Base-by-base conservation (phyloP, 148 eudicot species). In the Rhododendron molle region DNA sequence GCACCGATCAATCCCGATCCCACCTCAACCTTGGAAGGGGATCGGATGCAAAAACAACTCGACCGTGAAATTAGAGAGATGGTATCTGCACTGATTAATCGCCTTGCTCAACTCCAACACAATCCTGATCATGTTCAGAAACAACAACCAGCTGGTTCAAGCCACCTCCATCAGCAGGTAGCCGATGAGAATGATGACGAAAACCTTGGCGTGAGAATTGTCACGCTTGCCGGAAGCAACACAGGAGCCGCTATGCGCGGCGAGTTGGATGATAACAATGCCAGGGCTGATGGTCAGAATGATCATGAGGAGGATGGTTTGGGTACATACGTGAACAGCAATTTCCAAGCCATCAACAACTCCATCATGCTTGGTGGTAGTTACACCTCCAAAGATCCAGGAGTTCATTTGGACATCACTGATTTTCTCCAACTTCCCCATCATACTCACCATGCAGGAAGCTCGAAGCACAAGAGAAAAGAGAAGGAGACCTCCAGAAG, bases 171-270 rank as follows among this genome's bases (percentile, higher is more conserved):
- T 5, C 83, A 65, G 21, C 56, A 86, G 21, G 83, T 85, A 3
- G 81, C 52, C 30, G 85, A 87, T 3, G 88, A 72, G 16, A 89
- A 85, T 26, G 86, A 89, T 50, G 93, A 89, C 0, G 91, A 89
- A 62, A 96, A 91, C 2, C 84, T 14, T 40, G 98, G 95, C 0
- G 85, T 85, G 20, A 76, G 93, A 14, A 83, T 95, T 85, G 92
- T 96, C 76, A 96, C 98, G 3, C 84, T 95, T 21, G 89, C 95
- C 0, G 99, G 99, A 49, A 92, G 86, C 93, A 96, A 96, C 87
- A 86, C 87, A 0, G 99, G 99, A 49, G 96, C 98, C 83, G 84
- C 89, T 83, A 90, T 96, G 94, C 93, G 84, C n/a, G 90, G 98
- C 0, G 94, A 92, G 2, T 60, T 91, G 58, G 92, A 88, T 71